phyloP scores from a whole-genome alignment of 495 filamentous ascomycete genomes.

The Penicillium coprophilum region DNA sequence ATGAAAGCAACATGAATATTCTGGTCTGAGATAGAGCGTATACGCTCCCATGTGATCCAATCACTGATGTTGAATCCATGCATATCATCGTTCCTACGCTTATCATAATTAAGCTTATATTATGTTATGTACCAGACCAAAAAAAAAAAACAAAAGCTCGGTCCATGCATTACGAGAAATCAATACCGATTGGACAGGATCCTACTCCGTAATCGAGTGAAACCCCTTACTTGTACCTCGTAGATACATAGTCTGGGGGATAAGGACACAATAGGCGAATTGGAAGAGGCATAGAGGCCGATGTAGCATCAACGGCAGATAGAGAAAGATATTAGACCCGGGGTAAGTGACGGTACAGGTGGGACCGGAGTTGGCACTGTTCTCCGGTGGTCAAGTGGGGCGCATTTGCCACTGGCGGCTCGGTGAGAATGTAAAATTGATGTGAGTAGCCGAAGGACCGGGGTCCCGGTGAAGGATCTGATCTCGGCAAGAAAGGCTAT shows the following conservation, averaged over 20 bases:
- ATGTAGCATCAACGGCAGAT: not conserved
- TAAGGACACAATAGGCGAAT: not conserved
- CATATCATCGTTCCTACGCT: too few relatives aligned
- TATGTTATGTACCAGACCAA: not conserved
- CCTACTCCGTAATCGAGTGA: not conserved
- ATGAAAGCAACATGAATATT: not conserved
- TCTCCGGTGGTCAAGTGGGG: slow-evolving; percentile 2
- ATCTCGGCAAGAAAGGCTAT: not conserved
- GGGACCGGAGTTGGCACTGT: not conserved
- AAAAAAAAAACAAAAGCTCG: too few relatives aligned
- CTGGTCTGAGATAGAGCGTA: not conserved
- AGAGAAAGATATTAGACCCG: not conserved
- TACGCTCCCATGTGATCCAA: not conserved
- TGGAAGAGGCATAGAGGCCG: not conserved
- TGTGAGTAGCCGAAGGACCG: not conserved
- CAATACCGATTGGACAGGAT: not conserved
- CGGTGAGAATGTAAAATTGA: slow-evolving; percentile 4
- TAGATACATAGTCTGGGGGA: not conserved
- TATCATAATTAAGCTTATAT: slow-evolving; percentile 7
- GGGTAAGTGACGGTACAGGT: not conserved
- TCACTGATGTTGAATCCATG: too few relatives aligned
- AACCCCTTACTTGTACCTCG: too few relatives aligned
- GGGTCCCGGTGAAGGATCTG: slow-evolving; percentile 2
- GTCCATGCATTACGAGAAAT: not conserved
- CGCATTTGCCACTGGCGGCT: slow-evolving; percentile 4